These are phyloP conservation scores for Rhypophila decipiens DNA, from an alignment of 495 filamentous ascomycete species.

Conservation along the genomic window DNA sequence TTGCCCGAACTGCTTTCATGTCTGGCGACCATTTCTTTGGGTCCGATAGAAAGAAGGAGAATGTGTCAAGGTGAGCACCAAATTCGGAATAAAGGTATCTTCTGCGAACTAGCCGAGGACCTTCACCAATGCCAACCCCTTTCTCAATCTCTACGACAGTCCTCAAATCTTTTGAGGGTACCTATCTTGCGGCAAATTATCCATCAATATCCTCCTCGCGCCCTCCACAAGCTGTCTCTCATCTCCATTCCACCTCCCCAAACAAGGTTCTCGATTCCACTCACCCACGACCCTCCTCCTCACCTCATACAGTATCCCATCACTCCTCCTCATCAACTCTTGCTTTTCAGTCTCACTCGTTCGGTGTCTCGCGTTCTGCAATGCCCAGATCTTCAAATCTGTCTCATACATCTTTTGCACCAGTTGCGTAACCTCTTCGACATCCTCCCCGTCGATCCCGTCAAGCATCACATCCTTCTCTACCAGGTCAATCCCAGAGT, in stretches of 20 bases:
- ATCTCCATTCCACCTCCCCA: background rate
- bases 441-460: background rate
- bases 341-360: background rate
- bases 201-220: background rate
- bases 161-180: no score
- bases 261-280: background rate
- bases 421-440: conserved; percentile 4
- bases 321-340: background rate
- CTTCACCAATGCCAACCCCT: no score
- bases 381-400: background rate
- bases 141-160: no score
- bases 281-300: background rate
- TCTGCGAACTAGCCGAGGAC: no score
- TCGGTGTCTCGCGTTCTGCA: background rate
- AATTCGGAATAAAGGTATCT: no score
- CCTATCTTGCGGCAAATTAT: background rate
- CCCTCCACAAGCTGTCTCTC: background rate
- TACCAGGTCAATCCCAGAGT: conserved; percentile 3
- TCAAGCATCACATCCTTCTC: conserved; percentile 5
- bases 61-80: no score
- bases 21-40: no score
- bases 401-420: conserved; percentile 6
- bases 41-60: no score
- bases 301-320: background rate
- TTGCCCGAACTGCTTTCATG: no score